Base-by-base conservation (phyloP, 176 grass and related monocot species). In the Eragrostis nindensis region DNA sequence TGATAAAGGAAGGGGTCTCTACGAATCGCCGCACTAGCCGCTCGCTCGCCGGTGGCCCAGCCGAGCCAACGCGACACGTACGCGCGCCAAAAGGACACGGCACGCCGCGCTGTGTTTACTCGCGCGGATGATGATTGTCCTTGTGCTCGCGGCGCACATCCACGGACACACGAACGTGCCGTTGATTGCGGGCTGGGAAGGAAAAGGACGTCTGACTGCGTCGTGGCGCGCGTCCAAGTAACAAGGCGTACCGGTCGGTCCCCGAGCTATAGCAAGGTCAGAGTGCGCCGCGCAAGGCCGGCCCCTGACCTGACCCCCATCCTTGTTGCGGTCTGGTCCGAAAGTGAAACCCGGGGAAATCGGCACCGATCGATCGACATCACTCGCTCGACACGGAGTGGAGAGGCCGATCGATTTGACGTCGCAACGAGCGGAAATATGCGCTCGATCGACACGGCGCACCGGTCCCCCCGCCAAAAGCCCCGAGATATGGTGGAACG, bases 1-100 rank as follows among this genome's bases (percentile, higher is more conserved):
- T 74, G 25, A 65, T 65, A 39, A 6, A 22, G 13, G 26, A 44
- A n/a, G n/a, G n/a, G n/a, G n/a, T n/a, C n/a, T n/a, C n/a, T n/a
- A n/a, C n/a, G n/a, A n/a, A n/a, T 45, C 57, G 56, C 76, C 59
- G 47, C 68, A 66, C 59, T 44, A 54, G 75, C 10, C 14, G 50
- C 66, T 43, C 45, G 14, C 62, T 55, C 38, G 61, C 52, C 30
- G 5, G 52, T 62, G 47, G 59, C 21, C 32, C 38, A 27, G 11
- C 45, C 14, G 5, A 54, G 50, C 21, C 71, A 54, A 18, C 11
- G 7, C 65, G 57, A 44, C 32, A 7, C 64, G 56, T 32, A 64
- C n/a, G n/a, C n/a, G n/a, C 25, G 25, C 40, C 7, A 48, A 40
- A 74, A 39, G 71, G 49, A 55, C 71, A 14, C 42, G 63, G 29